Percentiles rank a stretch among this genome's conserved stretches.
These are phyloP conservation scores for Tylopilus cervinicoccineus DNA, from an alignment of 768 basidiomycete species.

Conservation along the genomic window DNA sequence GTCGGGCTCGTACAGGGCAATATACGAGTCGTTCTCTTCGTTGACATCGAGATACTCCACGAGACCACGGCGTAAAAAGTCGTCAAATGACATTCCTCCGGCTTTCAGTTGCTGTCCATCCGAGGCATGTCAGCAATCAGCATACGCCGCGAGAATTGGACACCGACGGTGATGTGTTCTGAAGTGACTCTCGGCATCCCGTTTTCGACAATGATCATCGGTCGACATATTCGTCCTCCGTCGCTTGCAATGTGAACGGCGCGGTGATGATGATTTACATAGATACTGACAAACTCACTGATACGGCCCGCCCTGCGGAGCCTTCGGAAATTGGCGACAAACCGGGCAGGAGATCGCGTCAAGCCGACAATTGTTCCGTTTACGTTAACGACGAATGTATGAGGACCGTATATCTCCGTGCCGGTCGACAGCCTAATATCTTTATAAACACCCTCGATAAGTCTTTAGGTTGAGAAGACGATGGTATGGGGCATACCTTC, in stretches of 20 bases:
- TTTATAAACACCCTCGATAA: slow-evolving; percentile 27
- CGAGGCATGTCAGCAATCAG: slow-evolving; percentile 7
- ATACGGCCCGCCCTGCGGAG: slow-evolving; percentile 87
- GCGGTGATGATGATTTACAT: slow-evolving; percentile 92
- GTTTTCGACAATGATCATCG: slow-evolving; percentile 93
- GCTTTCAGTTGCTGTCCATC: slow-evolving; percentile 68
- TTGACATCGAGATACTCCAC: slow-evolving; percentile 99
- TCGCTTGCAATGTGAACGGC: slow-evolving; percentile 96
- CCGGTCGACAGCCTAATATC: slow-evolving; percentile 93
- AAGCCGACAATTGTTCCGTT: slow-evolving; percentile 96
- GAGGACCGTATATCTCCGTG: slow-evolving; percentile 90
- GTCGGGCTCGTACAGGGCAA: slow-evolving; percentile 89
- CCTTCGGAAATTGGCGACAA: slow-evolving; percentile 88
- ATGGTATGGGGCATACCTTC: slow-evolving; percentile 59
- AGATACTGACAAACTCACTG: slow-evolving; percentile 95
- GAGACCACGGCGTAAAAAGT: slow-evolving; percentile 86
- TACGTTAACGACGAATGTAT: slow-evolving; percentile 93
- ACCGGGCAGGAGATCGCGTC: slow-evolving; percentile 78
- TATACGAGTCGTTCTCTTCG: slow-evolving; percentile 97
- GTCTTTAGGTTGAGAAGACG: slow-evolving; percentile 7
- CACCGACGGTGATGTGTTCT: slow-evolving; percentile 69
- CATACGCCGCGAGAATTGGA: not conserved
- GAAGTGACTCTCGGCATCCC: slow-evolving; percentile 70
- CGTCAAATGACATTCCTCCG: slow-evolving; percentile 80
- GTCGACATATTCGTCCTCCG: slow-evolving; percentile 96